Percentiles rank a stretch among this genome's conserved stretches.
phyloP scores from a whole-genome alignment of 495 filamentous ascomycete genomes.

The Lophiotrema nucula region DNA sequence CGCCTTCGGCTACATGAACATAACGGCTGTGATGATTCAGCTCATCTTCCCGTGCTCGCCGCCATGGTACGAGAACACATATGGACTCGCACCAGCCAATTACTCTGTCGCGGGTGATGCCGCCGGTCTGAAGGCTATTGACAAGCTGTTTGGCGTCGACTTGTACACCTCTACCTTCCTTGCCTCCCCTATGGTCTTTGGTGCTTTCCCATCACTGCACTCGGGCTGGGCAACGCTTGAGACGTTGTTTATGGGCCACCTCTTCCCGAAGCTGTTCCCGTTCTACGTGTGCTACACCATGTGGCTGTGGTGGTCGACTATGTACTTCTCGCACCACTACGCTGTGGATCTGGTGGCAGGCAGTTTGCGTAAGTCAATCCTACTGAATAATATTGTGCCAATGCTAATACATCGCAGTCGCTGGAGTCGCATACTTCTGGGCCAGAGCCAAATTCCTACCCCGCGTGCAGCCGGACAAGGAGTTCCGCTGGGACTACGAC shows the following conservation, averaged over 20 bases:
- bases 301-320: constrained; percentile 98
- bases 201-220: constrained; percentile 90
- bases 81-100: constrained; percentile 84
- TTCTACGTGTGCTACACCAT: constrained; percentile 76
- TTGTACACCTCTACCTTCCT: constrained; percentile 89
- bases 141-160: constrained; percentile 82
- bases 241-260: constrained; percentile 86
- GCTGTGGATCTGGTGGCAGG: constrained; percentile 89
- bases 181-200: constrained; percentile 87
- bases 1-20: constrained; percentile 88
- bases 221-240: constrained; percentile 82
- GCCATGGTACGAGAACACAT: constrained; percentile 89
- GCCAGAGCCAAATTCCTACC: constrained; percentile 78
- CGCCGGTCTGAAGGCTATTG: constrained; percentile 83
- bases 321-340: constrained; percentile 96
- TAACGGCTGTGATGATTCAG: constrained; percentile 81
- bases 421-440: constrained; percentile 76
- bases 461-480: constrained; percentile 75
- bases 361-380: constrained; percentile 56
- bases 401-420: constrained; percentile 47
- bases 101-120: constrained; percentile 86
- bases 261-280: constrained; percentile 75
- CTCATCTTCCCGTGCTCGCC: constrained; percentile 88
- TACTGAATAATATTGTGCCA: background rate
- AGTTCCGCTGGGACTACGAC: constrained; percentile 91